Percentiles rank a stretch among this genome's conserved stretches.
phyloP scores from a whole-genome alignment of 2,329 filamentous ascomycete species.

The Aspergillus sp. region DNA sequence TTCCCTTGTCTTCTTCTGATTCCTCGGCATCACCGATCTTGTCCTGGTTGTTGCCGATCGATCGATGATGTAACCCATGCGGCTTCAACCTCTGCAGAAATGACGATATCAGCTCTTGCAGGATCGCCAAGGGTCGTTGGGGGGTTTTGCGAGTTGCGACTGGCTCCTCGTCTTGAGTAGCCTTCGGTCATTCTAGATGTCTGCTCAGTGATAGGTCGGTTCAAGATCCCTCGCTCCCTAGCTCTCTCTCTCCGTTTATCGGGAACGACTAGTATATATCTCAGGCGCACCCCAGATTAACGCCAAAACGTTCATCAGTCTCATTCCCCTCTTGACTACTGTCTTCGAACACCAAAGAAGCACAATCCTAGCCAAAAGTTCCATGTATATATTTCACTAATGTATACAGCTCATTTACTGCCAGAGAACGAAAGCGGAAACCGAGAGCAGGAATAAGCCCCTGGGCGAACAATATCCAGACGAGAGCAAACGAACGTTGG shows the following conservation, averaged over 20 bases:
- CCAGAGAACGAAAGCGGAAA: conserved; percentile 12
- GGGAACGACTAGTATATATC: neutral
- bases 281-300: neutral
- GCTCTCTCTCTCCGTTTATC: neutral
- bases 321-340: neutral
- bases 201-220: neutral
- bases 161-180: neutral
- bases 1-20: neutral
- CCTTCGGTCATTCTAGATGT: neutral
- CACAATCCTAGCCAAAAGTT: neutral
- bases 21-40: neutral
- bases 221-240: neutral
- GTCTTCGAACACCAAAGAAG: neutral
- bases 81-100: neutral
- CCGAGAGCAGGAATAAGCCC: conserved; percentile 10
- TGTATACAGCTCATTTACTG: conserved; percentile 1
- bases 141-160: neutral
- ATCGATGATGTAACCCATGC: conserved; percentile 3
- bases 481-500: conserved; percentile 1
- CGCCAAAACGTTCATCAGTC: neutral
- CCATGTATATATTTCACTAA: neutral
- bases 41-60: neutral
- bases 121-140: neutral
- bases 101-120: neutral
- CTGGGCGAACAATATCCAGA: conserved; percentile 11